phyloP scores from a whole-genome alignment of 129 eudicot genomes.

The Logfia minima region DNA sequence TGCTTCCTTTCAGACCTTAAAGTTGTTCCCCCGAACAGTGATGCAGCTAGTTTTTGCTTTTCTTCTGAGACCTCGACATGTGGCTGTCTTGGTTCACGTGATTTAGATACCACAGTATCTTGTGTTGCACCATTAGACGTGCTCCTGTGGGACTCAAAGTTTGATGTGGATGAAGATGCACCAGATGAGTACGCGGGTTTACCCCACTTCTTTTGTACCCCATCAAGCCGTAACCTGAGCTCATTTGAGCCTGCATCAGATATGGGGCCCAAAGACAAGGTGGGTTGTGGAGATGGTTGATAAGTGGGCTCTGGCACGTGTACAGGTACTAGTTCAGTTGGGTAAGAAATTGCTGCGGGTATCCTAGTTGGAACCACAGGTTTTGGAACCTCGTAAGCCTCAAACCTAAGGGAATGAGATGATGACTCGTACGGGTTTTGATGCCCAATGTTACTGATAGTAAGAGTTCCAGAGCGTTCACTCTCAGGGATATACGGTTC shows the following conservation, averaged over 20 bases:
- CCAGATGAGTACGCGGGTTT: slow-evolving; percentile 65
- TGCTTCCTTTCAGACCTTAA: slow-evolving; percentile 61
- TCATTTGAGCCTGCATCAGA: slow-evolving; percentile 56
- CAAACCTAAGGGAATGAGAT: slow-evolving; percentile 87
- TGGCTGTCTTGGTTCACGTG: slow-evolving; percentile 43
- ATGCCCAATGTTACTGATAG: slow-evolving; percentile 49
- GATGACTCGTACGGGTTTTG: slow-evolving; percentile 60
- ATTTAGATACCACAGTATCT: slow-evolving; percentile 36
- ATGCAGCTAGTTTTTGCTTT: slow-evolving; percentile 88
- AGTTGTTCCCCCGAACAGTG: slow-evolving; percentile 71
- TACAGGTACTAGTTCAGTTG: slow-evolving; percentile 74
- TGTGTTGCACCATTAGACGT: slow-evolving; percentile 51
- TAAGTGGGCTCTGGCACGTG: slow-evolving; percentile 67
- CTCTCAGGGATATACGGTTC: slow-evolving; percentile 84
- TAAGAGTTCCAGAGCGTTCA: slow-evolving; percentile 57
- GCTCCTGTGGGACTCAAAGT: slow-evolving; percentile 44
- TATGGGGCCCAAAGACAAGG: slow-evolving; percentile 34
- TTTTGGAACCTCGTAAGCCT: slow-evolving; percentile 95
- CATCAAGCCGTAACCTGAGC: slow-evolving; percentile 84
- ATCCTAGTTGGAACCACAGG: slow-evolving; percentile 54
- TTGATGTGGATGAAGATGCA: slow-evolving; percentile 71
- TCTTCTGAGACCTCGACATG: slow-evolving; percentile 72
- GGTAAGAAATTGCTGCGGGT: slow-evolving; percentile 46
- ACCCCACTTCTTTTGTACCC: slow-evolving; percentile 98
- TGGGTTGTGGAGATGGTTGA: slow-evolving; percentile 41